Evolutionary conservation across 768 basidiomycete genomes (phyloP).

Genomic region (Suillus placidus): DNA sequence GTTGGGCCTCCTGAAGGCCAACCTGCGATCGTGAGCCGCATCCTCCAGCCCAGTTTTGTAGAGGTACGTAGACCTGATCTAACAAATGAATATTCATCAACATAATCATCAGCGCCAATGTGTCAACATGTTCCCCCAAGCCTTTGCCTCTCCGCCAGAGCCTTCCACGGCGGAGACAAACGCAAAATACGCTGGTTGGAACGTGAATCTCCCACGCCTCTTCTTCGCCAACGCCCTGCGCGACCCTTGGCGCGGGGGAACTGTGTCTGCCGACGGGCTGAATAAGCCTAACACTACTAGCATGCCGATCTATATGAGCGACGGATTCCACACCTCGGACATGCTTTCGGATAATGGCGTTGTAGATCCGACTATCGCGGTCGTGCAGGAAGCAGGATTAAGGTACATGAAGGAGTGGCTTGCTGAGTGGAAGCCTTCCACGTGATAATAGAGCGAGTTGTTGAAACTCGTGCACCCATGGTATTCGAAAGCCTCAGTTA

Average conservation of each 20-base stretch:
- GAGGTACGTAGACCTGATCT: constrained; percentile 24
- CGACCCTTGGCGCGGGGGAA: constrained; percentile 74
- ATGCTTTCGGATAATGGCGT: constrained; percentile 42
- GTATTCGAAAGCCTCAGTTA: neutral
- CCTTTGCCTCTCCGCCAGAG: constrained; percentile 50
- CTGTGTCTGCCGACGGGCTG: constrained; percentile 59
- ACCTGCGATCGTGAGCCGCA: constrained; percentile 38
- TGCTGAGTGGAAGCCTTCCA: constrained; percentile 34
- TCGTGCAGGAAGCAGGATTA: constrained; percentile 58
- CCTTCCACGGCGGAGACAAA: constrained; percentile 51
- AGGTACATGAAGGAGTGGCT: constrained; percentile 61
- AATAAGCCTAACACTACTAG: constrained; percentile 47
- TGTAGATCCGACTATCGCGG: constrained; percentile 51
- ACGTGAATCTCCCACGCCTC: constrained; percentile 54
- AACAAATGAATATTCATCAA: neutral
- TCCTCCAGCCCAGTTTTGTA: constrained; percentile 31
- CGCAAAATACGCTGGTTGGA: constrained; percentile 62
- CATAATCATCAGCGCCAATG: constrained; percentile 57
- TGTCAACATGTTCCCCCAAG: constrained; percentile 63
- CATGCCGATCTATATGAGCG: constrained; percentile 59
- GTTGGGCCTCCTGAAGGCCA: constrained; percentile 40
- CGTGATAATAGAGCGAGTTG: neutral
- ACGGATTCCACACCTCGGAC: constrained; percentile 75
- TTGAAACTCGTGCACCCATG: neutral
- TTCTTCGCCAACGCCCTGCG: constrained; percentile 71